These are phyloP conservation scores for Pleurotus salmoneostramineus DNA, from an alignment of 768 basidiomycete species.

Conservation along the genomic window DNA sequence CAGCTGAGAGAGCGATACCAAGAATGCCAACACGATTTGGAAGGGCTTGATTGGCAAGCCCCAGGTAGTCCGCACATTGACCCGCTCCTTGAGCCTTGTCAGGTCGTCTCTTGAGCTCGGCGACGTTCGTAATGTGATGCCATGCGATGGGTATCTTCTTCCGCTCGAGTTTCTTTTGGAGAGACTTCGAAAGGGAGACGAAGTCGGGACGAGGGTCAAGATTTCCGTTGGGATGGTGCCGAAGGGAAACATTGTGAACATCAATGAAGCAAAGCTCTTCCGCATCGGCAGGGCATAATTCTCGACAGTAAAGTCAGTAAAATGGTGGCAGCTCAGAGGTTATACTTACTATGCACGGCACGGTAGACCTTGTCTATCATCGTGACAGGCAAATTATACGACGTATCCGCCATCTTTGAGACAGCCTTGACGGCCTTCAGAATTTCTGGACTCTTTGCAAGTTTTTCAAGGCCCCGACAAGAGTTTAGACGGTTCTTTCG, in stretches of 20 bases:
- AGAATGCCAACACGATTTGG: not conserved
- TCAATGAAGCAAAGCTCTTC: not conserved
- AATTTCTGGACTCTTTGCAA: not conserved
- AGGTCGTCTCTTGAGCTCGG: not conserved
- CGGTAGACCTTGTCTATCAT: not conserved
- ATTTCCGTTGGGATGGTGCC: not conserved
- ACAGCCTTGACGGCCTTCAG: not conserved
- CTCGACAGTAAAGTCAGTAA: not conserved
- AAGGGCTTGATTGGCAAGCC: not conserved
- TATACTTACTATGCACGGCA: not conserved
- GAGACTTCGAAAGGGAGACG: not conserved
- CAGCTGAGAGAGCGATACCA: not conserved
- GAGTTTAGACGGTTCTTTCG: no score
- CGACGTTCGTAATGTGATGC: slow-evolving; percentile 2
- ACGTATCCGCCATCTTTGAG: not conserved
- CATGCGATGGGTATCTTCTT: not conserved
- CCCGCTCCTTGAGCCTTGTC: slow-evolving; percentile 1
- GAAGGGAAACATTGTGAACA: not conserved
- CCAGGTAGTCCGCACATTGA: slow-evolving; percentile 1
- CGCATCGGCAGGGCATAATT: no score
- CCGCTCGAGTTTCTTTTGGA: not conserved
- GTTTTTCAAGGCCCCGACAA: not conserved
- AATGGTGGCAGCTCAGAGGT: not conserved
- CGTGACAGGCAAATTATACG: not conserved
- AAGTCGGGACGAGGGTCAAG: not conserved